Percentiles rank a stretch among this genome's conserved stretches.
phyloP scores from a whole-genome alignment of 768 basidiomycete genomes.

The Trametes cinnabarina region DNA sequence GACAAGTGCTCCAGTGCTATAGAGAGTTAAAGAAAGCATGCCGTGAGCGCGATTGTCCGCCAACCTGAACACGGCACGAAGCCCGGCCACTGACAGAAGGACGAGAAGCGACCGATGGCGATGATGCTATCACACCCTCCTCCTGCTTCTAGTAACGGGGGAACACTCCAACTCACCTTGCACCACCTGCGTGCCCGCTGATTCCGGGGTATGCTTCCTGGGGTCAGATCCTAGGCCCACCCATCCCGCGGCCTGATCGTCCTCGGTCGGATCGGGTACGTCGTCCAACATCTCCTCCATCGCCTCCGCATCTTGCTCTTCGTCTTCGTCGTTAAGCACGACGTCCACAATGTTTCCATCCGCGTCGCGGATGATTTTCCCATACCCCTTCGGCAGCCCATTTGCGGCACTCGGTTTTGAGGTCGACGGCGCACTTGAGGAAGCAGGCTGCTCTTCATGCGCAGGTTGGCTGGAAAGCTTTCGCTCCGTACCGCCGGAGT shows the following conservation, averaged over 20 bases:
- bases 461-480: slow-evolving; percentile 16
- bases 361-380: slow-evolving; percentile 79
- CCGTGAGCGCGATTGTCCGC: slow-evolving; percentile 15
- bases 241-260: slow-evolving; percentile 26
- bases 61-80: slow-evolving; percentile 2
- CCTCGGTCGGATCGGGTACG: slow-evolving; percentile 26
- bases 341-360: slow-evolving; percentile 72
- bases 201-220: slow-evolving; percentile 24
- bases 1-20: slow-evolving; percentile 68
- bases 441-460: slow-evolving; percentile 22
- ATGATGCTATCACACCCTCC: slow-evolving; percentile 12
- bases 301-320: slow-evolving; percentile 31
- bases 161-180: slow-evolving; percentile 36
- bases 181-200: slow-evolving; percentile 31
- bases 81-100: slow-evolving; percentile 2
- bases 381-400: slow-evolving; percentile 61
- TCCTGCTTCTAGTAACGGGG: neutral
- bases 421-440: slow-evolving; percentile 5
- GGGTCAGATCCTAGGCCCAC: slow-evolving; percentile 26
- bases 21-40: neutral
- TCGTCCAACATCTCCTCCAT: slow-evolving; percentile 39
- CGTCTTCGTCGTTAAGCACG: slow-evolving; percentile 59
- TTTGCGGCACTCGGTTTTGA: neutral
- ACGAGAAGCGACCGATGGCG: slow-evolving; percentile 7
- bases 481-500: slow-evolving; percentile 68